These are phyloP conservation scores for Elsinoe fawcettii DNA, from an alignment of 2,329 filamentous ascomycete genomes.

Conservation along the genomic window DNA sequence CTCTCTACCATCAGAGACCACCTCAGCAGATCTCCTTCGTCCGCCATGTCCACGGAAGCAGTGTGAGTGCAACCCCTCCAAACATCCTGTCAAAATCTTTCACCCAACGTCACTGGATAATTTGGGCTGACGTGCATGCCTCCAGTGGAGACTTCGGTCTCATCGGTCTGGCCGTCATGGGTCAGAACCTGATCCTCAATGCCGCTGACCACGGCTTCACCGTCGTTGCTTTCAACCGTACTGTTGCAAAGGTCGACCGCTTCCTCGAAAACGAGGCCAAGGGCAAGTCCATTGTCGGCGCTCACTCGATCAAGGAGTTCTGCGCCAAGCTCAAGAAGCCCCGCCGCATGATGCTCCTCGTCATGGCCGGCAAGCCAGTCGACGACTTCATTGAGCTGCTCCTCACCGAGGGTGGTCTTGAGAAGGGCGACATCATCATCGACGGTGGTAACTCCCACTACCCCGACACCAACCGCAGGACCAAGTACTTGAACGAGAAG, in stretches of 20 bases:
- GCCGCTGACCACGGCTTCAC: conserved; percentile 66
- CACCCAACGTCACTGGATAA: conserved; percentile 9
- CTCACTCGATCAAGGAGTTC: conserved; percentile 90
- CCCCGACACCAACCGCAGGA: conserved; percentile 97
- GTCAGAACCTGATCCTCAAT: conserved; percentile 50
- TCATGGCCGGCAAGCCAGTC: conserved; percentile 96
- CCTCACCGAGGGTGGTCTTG: conserved; percentile 57
- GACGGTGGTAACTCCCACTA: conserved; percentile 99
- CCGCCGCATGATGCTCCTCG: conserved; percentile 94
- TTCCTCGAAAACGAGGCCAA: conserved; percentile 40
- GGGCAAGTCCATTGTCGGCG: conserved; percentile 89
- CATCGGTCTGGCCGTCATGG: conserved; percentile 47
- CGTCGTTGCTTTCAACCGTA: conserved; percentile 97
- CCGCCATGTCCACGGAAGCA: conserved; percentile 26
- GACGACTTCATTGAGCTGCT: conserved; percentile 98
- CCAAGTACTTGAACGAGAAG: conserved; percentile 77
- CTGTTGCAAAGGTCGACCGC: conserved; percentile 92
- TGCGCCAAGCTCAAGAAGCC: conserved; percentile 94
- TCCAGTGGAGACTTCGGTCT: conserved; percentile 46
- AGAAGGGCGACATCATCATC: conserved; percentile 94
- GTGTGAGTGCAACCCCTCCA: conserved; percentile 25
- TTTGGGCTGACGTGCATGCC: conserved; percentile 18
- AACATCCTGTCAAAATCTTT: conserved; percentile 21
- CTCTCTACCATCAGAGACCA: conserved; percentile 20
- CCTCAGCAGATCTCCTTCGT: conserved; percentile 18